Conservation (phyloP, 768 basidiomycete species). For the Trametes sanguinea region DNA sequence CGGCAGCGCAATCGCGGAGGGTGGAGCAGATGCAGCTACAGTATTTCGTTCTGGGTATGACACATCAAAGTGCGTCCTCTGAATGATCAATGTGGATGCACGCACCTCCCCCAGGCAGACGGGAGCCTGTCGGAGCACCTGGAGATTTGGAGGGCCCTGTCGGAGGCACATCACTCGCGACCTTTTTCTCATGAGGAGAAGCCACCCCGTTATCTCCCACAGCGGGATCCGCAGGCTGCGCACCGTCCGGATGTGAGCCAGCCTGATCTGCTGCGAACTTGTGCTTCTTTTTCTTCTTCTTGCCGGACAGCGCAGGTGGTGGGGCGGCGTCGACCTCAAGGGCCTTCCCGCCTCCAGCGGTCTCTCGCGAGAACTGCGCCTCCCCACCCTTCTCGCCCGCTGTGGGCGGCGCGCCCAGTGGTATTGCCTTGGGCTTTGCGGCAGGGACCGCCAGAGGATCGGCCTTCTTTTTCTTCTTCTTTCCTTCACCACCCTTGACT, state of each 20-base stretch:
- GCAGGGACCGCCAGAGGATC: slow-evolving; percentile 1
- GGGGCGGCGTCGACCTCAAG: neutral
- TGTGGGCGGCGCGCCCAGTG: neutral
- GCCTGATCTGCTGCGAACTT: slow-evolving; percentile 11
- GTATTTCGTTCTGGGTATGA: neutral
- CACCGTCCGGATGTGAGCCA: neutral
- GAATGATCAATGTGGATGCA: neutral
- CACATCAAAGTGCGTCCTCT: neutral
- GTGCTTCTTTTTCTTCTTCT: slow-evolving; percentile 34
- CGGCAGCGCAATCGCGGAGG: neutral
- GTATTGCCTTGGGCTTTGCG: neutral
- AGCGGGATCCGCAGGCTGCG: slow-evolving; percentile 23
- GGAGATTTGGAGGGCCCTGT: too few species aligned
- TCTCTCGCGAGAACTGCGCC: neutral
- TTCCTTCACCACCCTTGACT: slow-evolving; percentile 37
- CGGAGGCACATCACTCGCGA: too few species aligned
- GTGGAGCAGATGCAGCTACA: neutral
- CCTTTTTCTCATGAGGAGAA: too few species aligned
- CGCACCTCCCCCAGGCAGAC: too few species aligned
- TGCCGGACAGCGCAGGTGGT: neutral
- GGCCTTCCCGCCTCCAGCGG: neutral
- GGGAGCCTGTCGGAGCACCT: too few species aligned
- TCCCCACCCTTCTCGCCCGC: neutral
- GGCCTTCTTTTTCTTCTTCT: slow-evolving; percentile 41
- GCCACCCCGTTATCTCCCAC: slow-evolving; percentile 13